Conservation (phyloP, 2,329 filamentous ascomycete species). For the Monosporascus sp. region DNA sequence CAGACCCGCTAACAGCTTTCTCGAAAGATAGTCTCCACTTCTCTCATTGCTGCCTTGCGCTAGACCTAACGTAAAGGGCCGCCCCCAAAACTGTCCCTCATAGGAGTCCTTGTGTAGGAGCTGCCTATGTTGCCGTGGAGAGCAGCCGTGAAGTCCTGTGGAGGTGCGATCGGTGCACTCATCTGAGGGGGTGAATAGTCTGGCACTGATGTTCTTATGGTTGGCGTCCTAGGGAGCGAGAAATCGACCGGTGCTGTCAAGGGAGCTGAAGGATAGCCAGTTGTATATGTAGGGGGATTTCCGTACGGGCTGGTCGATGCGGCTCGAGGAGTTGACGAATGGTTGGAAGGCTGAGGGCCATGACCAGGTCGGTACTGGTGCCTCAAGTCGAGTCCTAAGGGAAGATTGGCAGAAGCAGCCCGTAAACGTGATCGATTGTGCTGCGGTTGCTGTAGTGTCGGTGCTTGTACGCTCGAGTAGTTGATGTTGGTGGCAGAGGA, state of each 20-base stretch:
- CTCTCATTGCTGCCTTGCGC: constrained; percentile 22
- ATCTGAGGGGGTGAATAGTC: constrained; percentile 52
- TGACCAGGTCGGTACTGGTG: constrained; percentile 27
- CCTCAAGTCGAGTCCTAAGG: constrained; percentile 26
- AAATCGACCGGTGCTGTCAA: constrained; percentile 51
- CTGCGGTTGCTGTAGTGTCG: constrained; percentile 37
- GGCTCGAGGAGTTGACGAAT: constrained; percentile 29
- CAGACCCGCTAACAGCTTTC: constrained; percentile 18
- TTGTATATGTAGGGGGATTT: constrained; percentile 40
- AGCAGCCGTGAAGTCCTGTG: constrained; percentile 48
- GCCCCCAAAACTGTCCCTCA: constrained; percentile 40
- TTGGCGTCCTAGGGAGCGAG: constrained; percentile 40
- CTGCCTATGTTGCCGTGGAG: constrained; percentile 38
- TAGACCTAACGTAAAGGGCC: constrained; percentile 22
- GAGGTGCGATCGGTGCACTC: constrained; percentile 48
- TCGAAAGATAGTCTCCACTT: constrained; percentile 24
- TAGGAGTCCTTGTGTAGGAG: constrained; percentile 36
- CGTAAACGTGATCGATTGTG: constrained; percentile 44
- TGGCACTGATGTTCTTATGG: constrained; percentile 29
- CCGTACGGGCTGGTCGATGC: constrained; percentile 36
- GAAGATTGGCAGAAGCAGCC: constrained; percentile 35
- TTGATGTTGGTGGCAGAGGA: constrained; percentile 44
- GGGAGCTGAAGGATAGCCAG: constrained; percentile 49
- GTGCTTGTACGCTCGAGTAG: constrained; percentile 40
- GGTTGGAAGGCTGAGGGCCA: constrained; percentile 23